phyloP scores from a whole-genome alignment of 2,329 filamentous ascomycete genomes.

The Diaporthe longicolla region DNA sequence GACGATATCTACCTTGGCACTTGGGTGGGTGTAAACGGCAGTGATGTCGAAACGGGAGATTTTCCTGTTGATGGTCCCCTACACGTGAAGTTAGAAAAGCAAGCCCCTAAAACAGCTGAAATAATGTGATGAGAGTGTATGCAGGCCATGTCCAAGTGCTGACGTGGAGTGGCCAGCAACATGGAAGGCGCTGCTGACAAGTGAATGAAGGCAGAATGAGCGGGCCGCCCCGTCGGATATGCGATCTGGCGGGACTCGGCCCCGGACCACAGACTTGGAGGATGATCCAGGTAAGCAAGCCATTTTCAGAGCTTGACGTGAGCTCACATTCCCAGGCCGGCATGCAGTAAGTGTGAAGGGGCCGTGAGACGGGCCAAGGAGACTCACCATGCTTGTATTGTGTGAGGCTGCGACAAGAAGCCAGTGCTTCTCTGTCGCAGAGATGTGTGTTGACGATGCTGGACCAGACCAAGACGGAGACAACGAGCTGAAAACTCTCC shows the following conservation, averaged over 20 bases:
- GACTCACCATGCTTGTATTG: slow-evolving; percentile 45
- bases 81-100: slow-evolving; percentile 27
- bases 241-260: slow-evolving; percentile 29
- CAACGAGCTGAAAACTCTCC: neutral
- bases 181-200: slow-evolving; percentile 43
- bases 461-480: slow-evolving; percentile 2
- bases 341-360: neutral
- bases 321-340: neutral
- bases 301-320: neutral
- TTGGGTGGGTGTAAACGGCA: slow-evolving; percentile 70
- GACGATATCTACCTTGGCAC: slow-evolving; percentile 74
- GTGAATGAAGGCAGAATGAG: neutral
- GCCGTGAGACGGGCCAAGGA: neutral
- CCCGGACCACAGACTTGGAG: slow-evolving; percentile 13
- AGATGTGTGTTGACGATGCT: slow-evolving; percentile 23
- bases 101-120: neutral
- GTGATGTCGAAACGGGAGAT: slow-evolving; percentile 71
- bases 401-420: slow-evolving; percentile 40
- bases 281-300: slow-evolving; percentile 18
- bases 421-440: slow-evolving; percentile 36
- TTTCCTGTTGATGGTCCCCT: slow-evolving; percentile 65
- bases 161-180: slow-evolving; percentile 27
- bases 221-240: slow-evolving; percentile 40
- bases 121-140: neutral
- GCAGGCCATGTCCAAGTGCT: slow-evolving; percentile 10